These are phyloP conservation scores for Beauveria sp. DNA, from an alignment of 2,329 filamentous ascomycete genomes.

Conservation along the genomic window DNA sequence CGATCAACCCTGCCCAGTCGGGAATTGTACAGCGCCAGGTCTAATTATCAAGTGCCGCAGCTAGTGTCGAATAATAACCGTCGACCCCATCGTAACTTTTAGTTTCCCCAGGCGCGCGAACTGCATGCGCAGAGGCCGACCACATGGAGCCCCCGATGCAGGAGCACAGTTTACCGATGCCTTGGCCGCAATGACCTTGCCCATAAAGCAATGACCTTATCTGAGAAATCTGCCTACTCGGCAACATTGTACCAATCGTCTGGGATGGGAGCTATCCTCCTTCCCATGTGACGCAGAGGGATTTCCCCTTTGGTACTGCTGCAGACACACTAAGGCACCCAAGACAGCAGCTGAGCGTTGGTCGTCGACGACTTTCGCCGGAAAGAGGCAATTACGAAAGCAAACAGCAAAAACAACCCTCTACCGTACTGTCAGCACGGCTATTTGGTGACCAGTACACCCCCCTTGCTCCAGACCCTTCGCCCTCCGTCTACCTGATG, in stretches of 20 bases:
- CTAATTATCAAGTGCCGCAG: background rate
- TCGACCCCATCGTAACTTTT: background rate
- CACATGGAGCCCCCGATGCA: background rate
- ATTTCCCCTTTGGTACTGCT: conserved; percentile 1
- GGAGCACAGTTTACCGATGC: background rate
- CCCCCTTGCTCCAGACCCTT: background rate
- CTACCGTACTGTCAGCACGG: background rate
- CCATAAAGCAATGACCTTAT: background rate
- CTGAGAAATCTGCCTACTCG: background rate
- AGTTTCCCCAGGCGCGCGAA: background rate
- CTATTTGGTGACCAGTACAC: background rate
- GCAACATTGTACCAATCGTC: background rate
- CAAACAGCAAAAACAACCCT: too few species aligned
- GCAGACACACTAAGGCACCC: conserved; percentile 1
- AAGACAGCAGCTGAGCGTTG: background rate
- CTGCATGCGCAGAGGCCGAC: background rate
- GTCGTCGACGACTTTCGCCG: background rate
- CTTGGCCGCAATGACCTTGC: background rate
- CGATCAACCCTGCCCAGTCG: background rate
- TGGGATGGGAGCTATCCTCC: background rate
- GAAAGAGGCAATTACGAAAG: background rate
- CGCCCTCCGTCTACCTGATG: background rate
- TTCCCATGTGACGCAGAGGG: conserved; percentile 7
- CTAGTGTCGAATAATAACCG: background rate
- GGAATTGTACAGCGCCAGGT: background rate